Base-by-base conservation (phyloP, 331 rosid species). In the Cydonia oblonga region DNA sequence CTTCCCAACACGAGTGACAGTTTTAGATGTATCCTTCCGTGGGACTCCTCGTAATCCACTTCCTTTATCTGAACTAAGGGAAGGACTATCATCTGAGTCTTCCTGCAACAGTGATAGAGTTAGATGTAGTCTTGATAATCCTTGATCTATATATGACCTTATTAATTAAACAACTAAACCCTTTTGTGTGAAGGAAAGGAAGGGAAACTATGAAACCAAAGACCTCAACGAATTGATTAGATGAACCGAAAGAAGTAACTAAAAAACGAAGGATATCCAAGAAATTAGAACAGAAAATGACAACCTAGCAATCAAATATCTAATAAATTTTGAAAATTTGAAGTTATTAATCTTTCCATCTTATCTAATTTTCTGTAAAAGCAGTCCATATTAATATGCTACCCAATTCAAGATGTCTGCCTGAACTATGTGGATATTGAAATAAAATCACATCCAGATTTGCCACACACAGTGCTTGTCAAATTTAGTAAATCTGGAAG, bases 61-160 rank as follows among this genome's bases (percentile, higher is more conserved):
- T 30, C 63, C 76, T 68, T 73, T 81, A 24, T 81, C 76, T 54
- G 82, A 77, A 32, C 61, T 65, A 20, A 66, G 66, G 64, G 83
- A 59, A 40, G 42, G 68, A 23, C 53, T 60, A 23, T 78, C 86
- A 42, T 75, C 86, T 18, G 75, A 75, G 72, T 51, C 63, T 22
- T 71, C 86, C 86, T 82, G 71, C 64, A 66, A 7, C 77, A 66
- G 19, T 35, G 40, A 33, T 20, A 40, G 13, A 77, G 63, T 54
- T 35, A 54, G 10, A 38, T 14, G 38, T 28, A 22, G 67, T 24
- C 71, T 28, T 38, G 30, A 28, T 51, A 22, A 56, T 38, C 23
- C 61, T 3, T 20, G 23, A 38, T 40, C 46, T 40, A 13, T 35
- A 30, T 5, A 60, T 30, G 26, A 42, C 8, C 80, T 44, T 19